These are phyloP conservation scores for Fragosphaeria purpurea DNA, from an alignment of 2,329 filamentous ascomycete species.

Conservation along the genomic window DNA sequence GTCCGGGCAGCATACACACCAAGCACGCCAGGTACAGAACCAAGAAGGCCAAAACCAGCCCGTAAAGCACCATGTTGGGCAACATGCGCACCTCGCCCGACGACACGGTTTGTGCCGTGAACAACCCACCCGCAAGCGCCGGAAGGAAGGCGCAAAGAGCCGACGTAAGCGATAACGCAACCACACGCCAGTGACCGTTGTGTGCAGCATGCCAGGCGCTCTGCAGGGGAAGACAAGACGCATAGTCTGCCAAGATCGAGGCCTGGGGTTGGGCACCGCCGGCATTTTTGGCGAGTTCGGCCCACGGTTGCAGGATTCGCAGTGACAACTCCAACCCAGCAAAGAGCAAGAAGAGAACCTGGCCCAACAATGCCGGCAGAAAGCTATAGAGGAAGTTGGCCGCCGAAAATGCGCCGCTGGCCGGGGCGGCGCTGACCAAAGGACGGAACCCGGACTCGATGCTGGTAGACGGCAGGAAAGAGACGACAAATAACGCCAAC, in stretches of 20 bases:
- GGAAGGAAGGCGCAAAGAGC: conserved; percentile 53
- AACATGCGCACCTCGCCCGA: conserved; percentile 51
- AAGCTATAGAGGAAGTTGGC: conserved; percentile 85
- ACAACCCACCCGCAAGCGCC: conserved; percentile 57
- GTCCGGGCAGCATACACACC: conserved; percentile 42
- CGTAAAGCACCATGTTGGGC: conserved; percentile 63
- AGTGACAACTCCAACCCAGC: conserved; percentile 56
- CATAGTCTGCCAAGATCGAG: conserved; percentile 61
- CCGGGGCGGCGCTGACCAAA: conserved; percentile 50
- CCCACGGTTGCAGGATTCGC: conserved; percentile 60
- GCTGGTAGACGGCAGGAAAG: conserved; percentile 60
- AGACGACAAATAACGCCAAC: conserved; percentile 63
- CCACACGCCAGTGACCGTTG: conserved; percentile 57
- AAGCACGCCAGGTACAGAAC: conserved; percentile 59
- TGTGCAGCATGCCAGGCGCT: conserved; percentile 45
- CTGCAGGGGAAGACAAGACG: conserved; percentile 54
- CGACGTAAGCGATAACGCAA: conserved; percentile 49
- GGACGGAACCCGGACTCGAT: conserved; percentile 65
- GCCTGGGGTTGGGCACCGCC: conserved; percentile 52
- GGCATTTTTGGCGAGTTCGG: conserved; percentile 39
- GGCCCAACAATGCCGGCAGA: conserved; percentile 57
- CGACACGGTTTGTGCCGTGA: conserved; percentile 58
- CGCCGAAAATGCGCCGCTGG: conserved; percentile 60
- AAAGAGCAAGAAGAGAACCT: conserved; percentile 56
- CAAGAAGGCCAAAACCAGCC: conserved; percentile 61